Conservation (phyloP, 1,284 basidiomycete species). For the Ustilago tritici region DNA sequence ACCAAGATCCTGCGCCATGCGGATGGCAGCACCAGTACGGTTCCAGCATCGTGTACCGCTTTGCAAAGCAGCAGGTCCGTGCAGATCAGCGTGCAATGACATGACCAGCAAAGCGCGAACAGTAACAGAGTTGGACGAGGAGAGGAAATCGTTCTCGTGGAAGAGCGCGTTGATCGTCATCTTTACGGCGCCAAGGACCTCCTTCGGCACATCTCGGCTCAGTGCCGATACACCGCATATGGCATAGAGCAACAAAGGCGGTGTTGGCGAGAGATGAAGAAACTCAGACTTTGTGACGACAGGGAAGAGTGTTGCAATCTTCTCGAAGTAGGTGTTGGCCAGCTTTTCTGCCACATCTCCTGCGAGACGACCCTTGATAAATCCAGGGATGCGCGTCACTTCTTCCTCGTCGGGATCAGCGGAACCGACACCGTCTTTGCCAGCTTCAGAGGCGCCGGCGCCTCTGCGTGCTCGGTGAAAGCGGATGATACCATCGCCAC, state of each 20-base stretch:
- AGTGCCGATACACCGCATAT: constrained; percentile 92
- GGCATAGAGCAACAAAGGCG: constrained; percentile 86
- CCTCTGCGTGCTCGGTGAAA: constrained; percentile 75
- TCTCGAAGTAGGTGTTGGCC: constrained; percentile 89
- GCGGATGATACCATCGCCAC: constrained; percentile 87
- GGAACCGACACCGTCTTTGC: constrained; percentile 5
- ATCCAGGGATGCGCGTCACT: constrained; percentile 44
- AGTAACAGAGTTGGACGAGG: constrained; percentile 85
- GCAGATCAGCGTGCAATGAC: constrained; percentile 77
- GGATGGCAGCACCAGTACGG: constrained; percentile 62
- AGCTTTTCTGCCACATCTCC: constrained; percentile 75
- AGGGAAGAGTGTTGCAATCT: constrained; percentile 86
- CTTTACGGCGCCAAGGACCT: constrained; percentile 86
- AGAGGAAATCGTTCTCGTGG: constrained; percentile 88
- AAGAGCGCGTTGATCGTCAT: constrained; percentile 75
- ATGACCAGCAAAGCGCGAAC: constrained; percentile 89
- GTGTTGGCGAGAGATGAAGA: constrained; percentile 77
- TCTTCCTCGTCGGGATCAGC: constrained; percentile 35
- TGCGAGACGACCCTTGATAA: constrained; percentile 57
- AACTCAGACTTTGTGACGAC: constrained; percentile 89
- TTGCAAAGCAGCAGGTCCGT: constrained; percentile 68
- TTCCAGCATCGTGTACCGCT: constrained; percentile 69
- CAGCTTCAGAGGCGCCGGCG: constrained; percentile 5
- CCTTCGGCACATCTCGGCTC: constrained; percentile 82
- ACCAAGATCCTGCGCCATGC: constrained; percentile 66